Evolutionary conservation across 2,329 filamentous ascomycete genomes (phyloP).

Genomic region (Phialocephala sp.): DNA sequence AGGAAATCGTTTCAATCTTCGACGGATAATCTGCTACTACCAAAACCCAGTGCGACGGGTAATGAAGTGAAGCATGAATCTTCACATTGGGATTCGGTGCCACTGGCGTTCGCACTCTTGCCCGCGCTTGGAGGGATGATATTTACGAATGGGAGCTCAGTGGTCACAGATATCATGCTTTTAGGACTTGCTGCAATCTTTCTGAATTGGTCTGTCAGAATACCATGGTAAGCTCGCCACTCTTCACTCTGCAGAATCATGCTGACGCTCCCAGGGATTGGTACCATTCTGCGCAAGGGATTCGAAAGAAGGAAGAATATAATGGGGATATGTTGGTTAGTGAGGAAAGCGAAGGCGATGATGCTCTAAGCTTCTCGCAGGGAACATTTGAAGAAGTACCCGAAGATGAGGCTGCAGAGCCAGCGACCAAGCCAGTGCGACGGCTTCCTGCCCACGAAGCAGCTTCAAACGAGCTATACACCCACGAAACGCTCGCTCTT

Average conservation of each 20-base stretch:
- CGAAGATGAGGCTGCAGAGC: slow-evolving; percentile 32
- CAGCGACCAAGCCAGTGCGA: slow-evolving; percentile 30
- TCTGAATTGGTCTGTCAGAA: slow-evolving; percentile 87
- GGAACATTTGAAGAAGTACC: slow-evolving; percentile 38
- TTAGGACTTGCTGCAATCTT: slow-evolving; percentile 82
- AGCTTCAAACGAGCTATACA: slow-evolving; percentile 68
- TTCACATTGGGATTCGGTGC: slow-evolving; percentile 79
- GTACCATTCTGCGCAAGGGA: slow-evolving; percentile 73
- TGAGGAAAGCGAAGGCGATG: slow-evolving; percentile 54
- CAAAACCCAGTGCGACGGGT: slow-evolving; percentile 51
- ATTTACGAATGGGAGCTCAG: slow-evolving; percentile 81
- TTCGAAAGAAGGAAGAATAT: slow-evolving; percentile 59
- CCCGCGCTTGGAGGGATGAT: slow-evolving; percentile 85
- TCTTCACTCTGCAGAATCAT: slow-evolving; percentile 5
- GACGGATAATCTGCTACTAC: slow-evolving; percentile 71
- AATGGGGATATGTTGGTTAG: slow-evolving; percentile 43
- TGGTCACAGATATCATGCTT: slow-evolving; percentile 86
- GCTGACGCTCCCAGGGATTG: slow-evolving; percentile 60
- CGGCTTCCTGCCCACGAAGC: slow-evolving; percentile 38
- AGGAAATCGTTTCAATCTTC: slow-evolving; percentile 67
- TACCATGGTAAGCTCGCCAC: slow-evolving; percentile 73
- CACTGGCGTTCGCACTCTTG: slow-evolving; percentile 81
- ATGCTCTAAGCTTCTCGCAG: slow-evolving; percentile 36
- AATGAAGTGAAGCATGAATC: slow-evolving; percentile 54
- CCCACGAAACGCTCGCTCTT: slow-evolving; percentile 77